Conservation (phyloP, 441 rosid genomes). For the Populus hybrid region DNA sequence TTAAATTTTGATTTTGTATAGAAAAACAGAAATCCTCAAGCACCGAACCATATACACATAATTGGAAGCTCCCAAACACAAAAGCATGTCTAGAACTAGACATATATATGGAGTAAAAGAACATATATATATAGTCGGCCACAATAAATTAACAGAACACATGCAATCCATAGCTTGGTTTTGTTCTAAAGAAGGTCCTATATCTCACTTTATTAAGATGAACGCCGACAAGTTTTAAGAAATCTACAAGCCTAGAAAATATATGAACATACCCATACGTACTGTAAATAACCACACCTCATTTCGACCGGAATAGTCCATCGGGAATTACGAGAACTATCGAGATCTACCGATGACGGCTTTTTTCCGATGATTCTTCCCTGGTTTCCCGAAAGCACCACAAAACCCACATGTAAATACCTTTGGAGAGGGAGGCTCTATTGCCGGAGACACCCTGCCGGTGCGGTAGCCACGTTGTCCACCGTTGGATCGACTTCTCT, state of each 20-base stretch:
- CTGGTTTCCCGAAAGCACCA: constrained; percentile 53
- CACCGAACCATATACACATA: constrained; percentile 22
- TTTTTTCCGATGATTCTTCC: constrained; percentile 47
- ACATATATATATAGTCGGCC: neutral
- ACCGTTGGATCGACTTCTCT: constrained; percentile 78
- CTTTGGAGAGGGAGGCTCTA: constrained; percentile 92
- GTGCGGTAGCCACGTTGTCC: constrained; percentile 63
- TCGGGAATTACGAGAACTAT: constrained; percentile 23
- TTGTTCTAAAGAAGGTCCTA: constrained; percentile 6
- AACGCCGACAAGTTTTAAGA: neutral
- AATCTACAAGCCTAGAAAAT: constrained; percentile 12
- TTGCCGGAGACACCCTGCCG: constrained; percentile 75
- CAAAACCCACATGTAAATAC: constrained; percentile 82
- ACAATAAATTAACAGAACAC: neutral
- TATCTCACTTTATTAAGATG: constrained; percentile 22
- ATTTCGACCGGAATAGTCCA: constrained; percentile 28
- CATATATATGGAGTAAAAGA: neutral
- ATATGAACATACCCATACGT: neutral
- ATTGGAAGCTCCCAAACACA: constrained; percentile 22
- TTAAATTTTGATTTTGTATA: neutral
- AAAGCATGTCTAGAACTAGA: neutral
- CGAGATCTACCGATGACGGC: constrained; percentile 60
- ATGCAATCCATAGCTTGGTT: neutral
- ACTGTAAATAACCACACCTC: neutral
- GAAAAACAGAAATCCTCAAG: neutral